phyloP scores from a whole-genome alignment of 495 filamentous ascomycete species.

The Hypoxylon perforatum region DNA sequence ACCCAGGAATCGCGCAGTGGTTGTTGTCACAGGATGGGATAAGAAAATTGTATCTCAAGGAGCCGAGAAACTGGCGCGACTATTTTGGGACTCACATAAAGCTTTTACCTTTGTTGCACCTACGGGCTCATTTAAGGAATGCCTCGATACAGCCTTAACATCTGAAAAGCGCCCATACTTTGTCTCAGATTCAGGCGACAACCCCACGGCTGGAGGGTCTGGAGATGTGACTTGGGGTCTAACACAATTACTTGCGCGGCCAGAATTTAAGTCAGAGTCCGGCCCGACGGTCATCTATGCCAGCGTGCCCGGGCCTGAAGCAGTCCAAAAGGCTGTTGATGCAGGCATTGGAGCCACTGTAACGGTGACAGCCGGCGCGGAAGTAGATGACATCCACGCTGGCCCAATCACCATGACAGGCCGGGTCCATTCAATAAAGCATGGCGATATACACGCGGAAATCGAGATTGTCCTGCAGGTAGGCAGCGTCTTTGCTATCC shows the following conservation, averaged over 20 bases:
- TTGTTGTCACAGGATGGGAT: conserved; percentile 66
- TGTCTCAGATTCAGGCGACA: conserved; percentile 69
- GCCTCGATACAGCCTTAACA: conserved; percentile 58
- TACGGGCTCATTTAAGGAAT: conserved; percentile 61
- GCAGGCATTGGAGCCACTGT: conserved; percentile 63
- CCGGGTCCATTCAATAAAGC: conserved; percentile 62
- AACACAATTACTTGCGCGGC: conserved; percentile 56
- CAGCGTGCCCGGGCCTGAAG: conserved; percentile 63
- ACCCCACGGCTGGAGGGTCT: conserved; percentile 66
- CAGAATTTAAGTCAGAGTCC: conserved; percentile 56
- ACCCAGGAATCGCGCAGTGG: conserved; percentile 63
- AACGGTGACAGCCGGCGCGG: conserved; percentile 66
- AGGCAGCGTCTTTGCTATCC: conserved; percentile 64
- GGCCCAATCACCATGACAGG: conserved; percentile 67
- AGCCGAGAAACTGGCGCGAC: conserved; percentile 59
- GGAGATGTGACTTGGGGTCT: conserved; percentile 68
- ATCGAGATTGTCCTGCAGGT: conserved; percentile 64
- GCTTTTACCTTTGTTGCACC: conserved; percentile 67
- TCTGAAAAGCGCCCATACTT: conserved; percentile 64
- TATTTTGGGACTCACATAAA: conserved; percentile 61
- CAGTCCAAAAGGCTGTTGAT: conserved; percentile 55
- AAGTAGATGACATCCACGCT: conserved; percentile 63
- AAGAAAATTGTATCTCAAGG: conserved; percentile 46
- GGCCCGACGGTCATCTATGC: conserved; percentile 65
- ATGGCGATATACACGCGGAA: conserved; percentile 61